Percentiles rank a stretch among this genome's conserved stretches.
phyloP scores from a whole-genome alignment of 2,329 filamentous ascomycete species.

The Clarireedia homoeocarpa region DNA sequence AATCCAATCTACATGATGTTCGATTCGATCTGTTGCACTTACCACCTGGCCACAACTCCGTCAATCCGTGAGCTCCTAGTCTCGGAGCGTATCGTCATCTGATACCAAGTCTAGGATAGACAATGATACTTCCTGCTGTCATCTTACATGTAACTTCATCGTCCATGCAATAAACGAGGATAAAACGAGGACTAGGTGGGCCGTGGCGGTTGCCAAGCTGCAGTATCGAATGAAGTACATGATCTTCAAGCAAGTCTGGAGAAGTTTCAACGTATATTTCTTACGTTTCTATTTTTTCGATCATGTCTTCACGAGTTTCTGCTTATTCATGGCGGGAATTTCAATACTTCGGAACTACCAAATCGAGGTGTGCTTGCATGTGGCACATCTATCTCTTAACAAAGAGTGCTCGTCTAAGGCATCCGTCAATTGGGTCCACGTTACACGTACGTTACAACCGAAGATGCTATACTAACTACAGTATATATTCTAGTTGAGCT shows the following conservation, averaged over 20 bases:
- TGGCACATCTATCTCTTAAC: background rate
- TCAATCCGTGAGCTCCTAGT: background rate
- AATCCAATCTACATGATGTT: background rate
- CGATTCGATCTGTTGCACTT: background rate
- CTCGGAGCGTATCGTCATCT: background rate
- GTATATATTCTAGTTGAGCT: background rate
- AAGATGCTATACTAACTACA: background rate
- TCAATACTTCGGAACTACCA: constrained; percentile 10
- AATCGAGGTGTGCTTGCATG: background rate
- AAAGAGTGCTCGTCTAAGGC: background rate
- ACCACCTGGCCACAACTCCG: background rate
- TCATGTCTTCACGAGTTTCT: background rate
- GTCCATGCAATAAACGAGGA: constrained; percentile 4
- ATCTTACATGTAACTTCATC: background rate
- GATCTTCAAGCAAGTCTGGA: constrained; percentile 4
- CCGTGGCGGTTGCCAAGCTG: constrained; percentile 7
- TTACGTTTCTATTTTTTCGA: constrained; percentile 3
- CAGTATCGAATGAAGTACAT: constrained; percentile 10
- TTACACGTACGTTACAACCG: background rate
- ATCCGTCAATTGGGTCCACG: constrained; percentile 1
- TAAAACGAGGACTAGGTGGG: constrained; percentile 9
- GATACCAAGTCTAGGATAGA: background rate
- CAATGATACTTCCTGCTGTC: background rate
- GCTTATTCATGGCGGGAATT: background rate
- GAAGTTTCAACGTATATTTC: constrained; percentile 1